A percentile compares a stretch with the other conserved stretches of the same genome.
Evolutionary conservation across 495 filamentous ascomycete species (phyloP).

Genomic region (Aspergillus diversus): DNA sequence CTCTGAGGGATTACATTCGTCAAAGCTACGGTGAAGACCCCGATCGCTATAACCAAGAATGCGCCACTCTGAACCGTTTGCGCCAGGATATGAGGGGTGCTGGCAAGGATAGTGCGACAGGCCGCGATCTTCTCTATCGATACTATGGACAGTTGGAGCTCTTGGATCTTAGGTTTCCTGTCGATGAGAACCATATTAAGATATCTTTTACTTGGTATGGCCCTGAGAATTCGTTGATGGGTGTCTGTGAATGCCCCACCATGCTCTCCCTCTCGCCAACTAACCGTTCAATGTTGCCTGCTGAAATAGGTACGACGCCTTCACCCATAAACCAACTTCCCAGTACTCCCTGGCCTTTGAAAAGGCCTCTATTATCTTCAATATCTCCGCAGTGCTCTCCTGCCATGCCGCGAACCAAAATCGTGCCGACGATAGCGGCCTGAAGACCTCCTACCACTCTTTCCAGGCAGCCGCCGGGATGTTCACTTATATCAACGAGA

Average conservation of each 20-base stretch:
- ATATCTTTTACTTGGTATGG: constrained; percentile 95
- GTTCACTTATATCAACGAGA: constrained; percentile 99
- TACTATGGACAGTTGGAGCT: constrained; percentile 98
- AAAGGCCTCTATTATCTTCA: constrained; percentile 99
- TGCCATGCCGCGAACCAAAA: constrained; percentile 95
- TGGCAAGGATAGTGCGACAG: constrained; percentile 93
- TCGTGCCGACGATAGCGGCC: constrained; percentile 84
- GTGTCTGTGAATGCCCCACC: background rate
- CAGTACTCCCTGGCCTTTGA: constrained; percentile 97
- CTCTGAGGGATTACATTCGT: constrained; percentile 91
- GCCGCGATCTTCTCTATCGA: constrained; percentile 90
- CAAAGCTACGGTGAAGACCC: constrained; percentile 95
- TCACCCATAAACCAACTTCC: constrained; percentile 93
- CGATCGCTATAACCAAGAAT: constrained; percentile 92
- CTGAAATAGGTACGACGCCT: constrained; percentile 85
- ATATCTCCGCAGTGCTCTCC: constrained; percentile 95
- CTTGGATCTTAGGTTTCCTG: constrained; percentile 90
- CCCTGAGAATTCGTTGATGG: background rate
- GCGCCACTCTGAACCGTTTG: constrained; percentile 91
- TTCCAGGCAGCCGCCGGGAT: constrained; percentile 98
- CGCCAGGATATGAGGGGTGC: constrained; percentile 98
- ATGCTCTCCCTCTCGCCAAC: background rate
- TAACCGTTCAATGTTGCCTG: constrained; percentile 16
- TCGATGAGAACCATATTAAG: constrained; percentile 98
- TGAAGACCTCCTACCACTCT: constrained; percentile 97